phyloP scores from a whole-genome alignment of 768 basidiomycete genomes.

The Hirschioporus abietinus region DNA sequence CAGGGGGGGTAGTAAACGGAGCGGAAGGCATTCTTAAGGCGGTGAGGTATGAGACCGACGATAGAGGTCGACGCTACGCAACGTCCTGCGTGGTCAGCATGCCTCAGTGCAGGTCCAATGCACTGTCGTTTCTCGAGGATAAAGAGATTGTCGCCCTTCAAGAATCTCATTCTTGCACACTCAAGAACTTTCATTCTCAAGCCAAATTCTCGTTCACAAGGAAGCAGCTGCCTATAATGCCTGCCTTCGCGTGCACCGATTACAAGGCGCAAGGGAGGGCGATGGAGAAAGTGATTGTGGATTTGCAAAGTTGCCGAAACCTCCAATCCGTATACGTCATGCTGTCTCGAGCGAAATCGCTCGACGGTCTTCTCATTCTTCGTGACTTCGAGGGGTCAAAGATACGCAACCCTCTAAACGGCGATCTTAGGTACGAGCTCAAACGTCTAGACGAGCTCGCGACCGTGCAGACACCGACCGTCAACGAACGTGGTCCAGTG shows the following conservation, averaged over 20 bases:
- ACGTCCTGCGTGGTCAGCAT: slow-evolving; percentile 23
- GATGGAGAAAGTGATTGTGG: slow-evolving; percentile 25
- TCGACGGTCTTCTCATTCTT: slow-evolving; percentile 28
- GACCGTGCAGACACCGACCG: too few species aligned
- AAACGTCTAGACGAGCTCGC: neutral
- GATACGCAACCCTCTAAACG: neutral
- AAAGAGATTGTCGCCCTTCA: slow-evolving; percentile 18
- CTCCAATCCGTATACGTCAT: slow-evolving; percentile 37
- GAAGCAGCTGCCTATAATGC: slow-evolving; percentile 30
- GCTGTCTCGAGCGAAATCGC: slow-evolving; percentile 27
- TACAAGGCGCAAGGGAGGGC: slow-evolving; percentile 38
- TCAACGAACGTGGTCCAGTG: too few species aligned
- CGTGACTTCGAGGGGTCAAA: slow-evolving; percentile 11
- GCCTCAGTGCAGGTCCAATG: slow-evolving; percentile 3
- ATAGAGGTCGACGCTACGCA: slow-evolving; percentile 15
- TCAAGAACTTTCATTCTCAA: slow-evolving; percentile 19
- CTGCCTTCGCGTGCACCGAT: slow-evolving; percentile 35
- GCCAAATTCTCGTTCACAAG: slow-evolving; percentile 21
- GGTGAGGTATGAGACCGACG: slow-evolving; percentile 21
- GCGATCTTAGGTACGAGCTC: neutral
- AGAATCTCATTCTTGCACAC: slow-evolving; percentile 19
- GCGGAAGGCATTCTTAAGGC: slow-evolving; percentile 13
- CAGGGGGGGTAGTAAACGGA: slow-evolving; percentile 33
- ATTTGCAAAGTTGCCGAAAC: slow-evolving; percentile 25
- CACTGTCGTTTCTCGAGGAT: slow-evolving; percentile 16